Evolutionary conservation across 2,329 filamentous ascomycete genomes (phyloP).

Genomic region (Botrytis porri): DNA sequence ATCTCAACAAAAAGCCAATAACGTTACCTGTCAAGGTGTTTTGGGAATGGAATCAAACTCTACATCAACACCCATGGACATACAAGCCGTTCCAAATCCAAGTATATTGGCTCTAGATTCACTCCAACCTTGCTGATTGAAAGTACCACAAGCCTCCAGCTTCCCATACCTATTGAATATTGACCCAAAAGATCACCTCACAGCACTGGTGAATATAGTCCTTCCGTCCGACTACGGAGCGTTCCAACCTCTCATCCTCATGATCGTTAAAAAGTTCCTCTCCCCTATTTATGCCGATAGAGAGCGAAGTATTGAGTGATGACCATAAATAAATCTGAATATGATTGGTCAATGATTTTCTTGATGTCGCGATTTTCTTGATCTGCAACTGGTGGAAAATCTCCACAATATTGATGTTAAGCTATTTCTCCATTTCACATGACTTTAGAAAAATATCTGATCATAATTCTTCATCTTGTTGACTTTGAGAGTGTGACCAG

Average conservation of each 20-base stretch:
- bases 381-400: conserved; percentile 1
- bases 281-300: neutral
- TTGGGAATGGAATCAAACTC: neutral
- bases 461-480: neutral
- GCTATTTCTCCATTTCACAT: neutral
- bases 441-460: neutral
- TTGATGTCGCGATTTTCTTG: neutral
- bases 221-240: neutral
- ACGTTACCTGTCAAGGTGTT: neutral
- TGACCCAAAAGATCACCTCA: neutral
- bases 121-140: neutral
- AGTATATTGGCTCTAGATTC: neutral
- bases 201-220: neutral
- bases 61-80: neutral
- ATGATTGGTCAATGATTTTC: neutral
- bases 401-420: neutral
- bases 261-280: neutral
- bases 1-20: neutral
- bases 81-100: neutral
- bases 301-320: neutral
- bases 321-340: neutral
- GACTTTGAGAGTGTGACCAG: neutral
- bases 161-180: neutral
- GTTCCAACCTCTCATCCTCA: neutral
- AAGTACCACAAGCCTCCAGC: neutral